Evolutionary conservation across 345 rosid species (phyloP), one percentile per base, ranked within the genome.

Genomic region (Cardiospermum halicacabum): DNA sequence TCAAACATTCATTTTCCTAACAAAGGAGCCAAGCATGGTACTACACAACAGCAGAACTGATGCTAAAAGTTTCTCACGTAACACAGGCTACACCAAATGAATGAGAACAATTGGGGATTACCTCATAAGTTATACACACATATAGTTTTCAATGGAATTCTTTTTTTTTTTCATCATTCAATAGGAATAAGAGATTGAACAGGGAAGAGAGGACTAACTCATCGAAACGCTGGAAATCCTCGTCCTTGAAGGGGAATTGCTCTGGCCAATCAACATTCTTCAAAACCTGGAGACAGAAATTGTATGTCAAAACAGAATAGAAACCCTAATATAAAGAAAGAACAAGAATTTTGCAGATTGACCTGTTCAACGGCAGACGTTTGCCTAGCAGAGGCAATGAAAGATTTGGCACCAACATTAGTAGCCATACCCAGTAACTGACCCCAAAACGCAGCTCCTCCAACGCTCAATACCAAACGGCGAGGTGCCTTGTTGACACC

Each of bases 201-300:
- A 1, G 2, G 40, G 59, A 15, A 32, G 2, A 37, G 37, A 47
- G 73, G 21, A 10, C 27, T 72, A 82, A 92, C 98, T 87, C 96
- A 53, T 92, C 96, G 65, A 76, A 88, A 31, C 98, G 87, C 77
- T 84, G 96, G 65, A 89, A 89, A 72, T 89, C 93, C 78, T 87
- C 96, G 45, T 83, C 88, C 80, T 83, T 89, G 84, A 89, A 87
- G 31, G 96, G 98, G 57, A 85, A 87, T 61, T 71, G 87, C 72
- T 87, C 96, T 5, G 96, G 98, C 96, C 96, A 89, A 11, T 84
- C 82, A 51, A 83, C 88, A 56, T 89, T 86, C 79, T 64, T 81
- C 86, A 92, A 79, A 26, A 82, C 80, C 96, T 92, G 64, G 26
- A 39, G 15, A 69, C 25, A 13, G 24, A 58, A 72, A 58, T 13